Evolutionary conservation across 805 yeast genomes (phyloP).

Genomic region (Saccharomyces kudriavzevii): DNA sequence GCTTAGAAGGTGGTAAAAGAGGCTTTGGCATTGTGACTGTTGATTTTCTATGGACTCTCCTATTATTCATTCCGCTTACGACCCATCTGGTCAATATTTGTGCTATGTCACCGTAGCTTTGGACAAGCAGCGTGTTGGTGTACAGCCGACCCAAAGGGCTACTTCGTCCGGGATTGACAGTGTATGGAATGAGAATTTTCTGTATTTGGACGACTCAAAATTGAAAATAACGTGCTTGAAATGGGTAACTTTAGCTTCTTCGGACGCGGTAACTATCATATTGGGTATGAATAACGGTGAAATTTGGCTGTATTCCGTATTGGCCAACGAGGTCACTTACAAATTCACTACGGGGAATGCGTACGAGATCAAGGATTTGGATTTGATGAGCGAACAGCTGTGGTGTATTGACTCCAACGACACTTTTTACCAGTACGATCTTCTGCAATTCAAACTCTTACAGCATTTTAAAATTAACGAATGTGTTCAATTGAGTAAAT

Average conservation of each 20-base stretch:
- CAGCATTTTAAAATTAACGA: slow-evolving; percentile 36
- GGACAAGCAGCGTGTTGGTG: slow-evolving; percentile 62
- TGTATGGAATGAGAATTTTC: slow-evolving; percentile 32
- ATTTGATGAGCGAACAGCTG: slow-evolving; percentile 32
- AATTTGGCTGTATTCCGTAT: slow-evolving; percentile 59
- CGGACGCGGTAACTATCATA: slow-evolving; percentile 43
- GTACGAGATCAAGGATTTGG: slow-evolving; percentile 43
- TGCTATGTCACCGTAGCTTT: slow-evolving; percentile 62
- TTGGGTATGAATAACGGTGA: slow-evolving; percentile 61
- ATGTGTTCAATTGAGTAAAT: slow-evolving; percentile 27
- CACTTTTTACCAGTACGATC: slow-evolving; percentile 54
- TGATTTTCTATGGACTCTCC: slow-evolving; percentile 4
- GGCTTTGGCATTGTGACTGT: neutral
- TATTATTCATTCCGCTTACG: slow-evolving; percentile 43
- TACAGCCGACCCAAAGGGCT: slow-evolving; percentile 40
- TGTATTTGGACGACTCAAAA: slow-evolving; percentile 21
- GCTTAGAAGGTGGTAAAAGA: slow-evolving; percentile 1
- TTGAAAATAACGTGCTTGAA: slow-evolving; percentile 17
- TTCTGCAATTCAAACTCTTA: slow-evolving; percentile 35
- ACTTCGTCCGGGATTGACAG: slow-evolving; percentile 32
- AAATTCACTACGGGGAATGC: slow-evolving; percentile 43
- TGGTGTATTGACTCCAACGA: slow-evolving; percentile 60
- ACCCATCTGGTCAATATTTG: slow-evolving; percentile 51
- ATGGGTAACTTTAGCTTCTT: slow-evolving; percentile 21
- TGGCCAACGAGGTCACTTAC: slow-evolving; percentile 46